Evolutionary conservation across 306 rosid genomes (phyloP).

Genomic region (Fragaria nilgerrensis): DNA sequence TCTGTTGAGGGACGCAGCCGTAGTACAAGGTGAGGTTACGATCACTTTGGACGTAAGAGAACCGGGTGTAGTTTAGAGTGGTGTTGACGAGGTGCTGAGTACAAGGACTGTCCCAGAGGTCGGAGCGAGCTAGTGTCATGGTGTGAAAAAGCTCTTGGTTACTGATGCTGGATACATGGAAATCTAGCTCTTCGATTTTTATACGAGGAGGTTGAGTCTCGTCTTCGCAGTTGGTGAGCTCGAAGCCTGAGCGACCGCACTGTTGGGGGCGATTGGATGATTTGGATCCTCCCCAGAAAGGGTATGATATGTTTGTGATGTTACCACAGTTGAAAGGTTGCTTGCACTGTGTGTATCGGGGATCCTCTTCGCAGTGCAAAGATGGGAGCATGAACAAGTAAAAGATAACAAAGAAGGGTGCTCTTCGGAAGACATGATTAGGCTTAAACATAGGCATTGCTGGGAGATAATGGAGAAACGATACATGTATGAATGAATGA

Average conservation of each 20-base stretch:
- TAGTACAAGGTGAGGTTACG: conserved; percentile 27
- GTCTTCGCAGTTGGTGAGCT: conserved; percentile 4
- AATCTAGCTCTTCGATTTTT: not conserved
- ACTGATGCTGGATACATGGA: not conserved
- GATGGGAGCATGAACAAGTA: not conserved
- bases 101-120: conserved; percentile 12
- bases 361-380: not conserved
- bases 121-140: conserved; percentile 20
- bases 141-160: not conserved
- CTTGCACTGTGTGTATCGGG: not conserved
- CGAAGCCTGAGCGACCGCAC: conserved; percentile 10
- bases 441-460: not conserved
- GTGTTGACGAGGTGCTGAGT: not conserved
- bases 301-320: conserved; percentile 13
- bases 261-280: fast-evolving
- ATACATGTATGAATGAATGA: not conserved
- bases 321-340: conserved; percentile 27
- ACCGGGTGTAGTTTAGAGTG: not conserved
- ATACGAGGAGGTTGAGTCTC: not conserved
- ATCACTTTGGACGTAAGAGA: not conserved
- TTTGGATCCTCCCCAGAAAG: conserved; percentile 36
- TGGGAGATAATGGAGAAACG: not conserved
- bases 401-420: not conserved
- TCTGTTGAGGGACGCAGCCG: not conserved
- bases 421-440: not conserved